A percentile compares a stretch with the other conserved stretches of the same genome.
These are phyloP conservation scores for Agaricales sp. DNA, from an alignment of 1,284 basidiomycete species.

Conservation along the genomic window DNA sequence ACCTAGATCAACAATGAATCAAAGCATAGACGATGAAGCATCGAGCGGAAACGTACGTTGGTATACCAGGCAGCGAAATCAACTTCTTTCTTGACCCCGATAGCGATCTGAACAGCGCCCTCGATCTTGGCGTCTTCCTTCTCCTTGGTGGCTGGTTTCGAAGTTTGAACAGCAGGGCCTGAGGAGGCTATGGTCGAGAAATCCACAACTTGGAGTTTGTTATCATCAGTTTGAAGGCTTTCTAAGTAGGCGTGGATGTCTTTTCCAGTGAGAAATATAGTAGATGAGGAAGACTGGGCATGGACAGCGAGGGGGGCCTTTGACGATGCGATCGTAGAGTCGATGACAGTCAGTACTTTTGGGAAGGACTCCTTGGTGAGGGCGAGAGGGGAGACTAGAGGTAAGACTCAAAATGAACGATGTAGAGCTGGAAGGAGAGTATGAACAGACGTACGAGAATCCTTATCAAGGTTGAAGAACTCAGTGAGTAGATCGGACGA, in stretches of 20 bases:
- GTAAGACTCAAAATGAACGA: slow-evolving; percentile 3
- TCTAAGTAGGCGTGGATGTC: slow-evolving; percentile 70
- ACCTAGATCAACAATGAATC: slow-evolving; percentile 42
- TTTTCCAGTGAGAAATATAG: slow-evolving; percentile 67
- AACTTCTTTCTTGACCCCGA: slow-evolving; percentile 91
- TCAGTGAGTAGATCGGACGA: slow-evolving; percentile 80
- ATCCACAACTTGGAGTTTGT: slow-evolving; percentile 64
- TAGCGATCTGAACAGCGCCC: slow-evolving; percentile 83
- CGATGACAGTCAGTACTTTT: slow-evolving; percentile 72
- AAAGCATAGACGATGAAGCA: too few relatives aligned
- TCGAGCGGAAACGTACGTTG: slow-evolving; percentile 57
- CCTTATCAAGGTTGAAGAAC: slow-evolving; percentile 79
- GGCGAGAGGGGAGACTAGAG: slow-evolving; percentile 68
- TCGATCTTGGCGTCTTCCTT: slow-evolving; percentile 77
- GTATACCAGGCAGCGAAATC: slow-evolving; percentile 95
- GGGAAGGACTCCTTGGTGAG: slow-evolving; percentile 62
- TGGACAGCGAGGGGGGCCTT: slow-evolving; percentile 65
- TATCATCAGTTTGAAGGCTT: slow-evolving; percentile 53
- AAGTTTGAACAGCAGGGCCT: slow-evolving; percentile 21
- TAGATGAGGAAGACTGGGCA: slow-evolving; percentile 58
- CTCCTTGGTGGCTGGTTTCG: slow-evolving; percentile 40
- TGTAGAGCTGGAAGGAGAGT: slow-evolving; percentile 7
- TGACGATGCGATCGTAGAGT: slow-evolving; percentile 62
- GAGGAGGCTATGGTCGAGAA: slow-evolving; percentile 54
- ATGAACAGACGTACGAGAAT: slow-evolving; percentile 55